These are phyloP conservation scores for Xylaria sp. DNA, from an alignment of 2,329 filamentous ascomycete genomes.

Conservation along the genomic window DNA sequence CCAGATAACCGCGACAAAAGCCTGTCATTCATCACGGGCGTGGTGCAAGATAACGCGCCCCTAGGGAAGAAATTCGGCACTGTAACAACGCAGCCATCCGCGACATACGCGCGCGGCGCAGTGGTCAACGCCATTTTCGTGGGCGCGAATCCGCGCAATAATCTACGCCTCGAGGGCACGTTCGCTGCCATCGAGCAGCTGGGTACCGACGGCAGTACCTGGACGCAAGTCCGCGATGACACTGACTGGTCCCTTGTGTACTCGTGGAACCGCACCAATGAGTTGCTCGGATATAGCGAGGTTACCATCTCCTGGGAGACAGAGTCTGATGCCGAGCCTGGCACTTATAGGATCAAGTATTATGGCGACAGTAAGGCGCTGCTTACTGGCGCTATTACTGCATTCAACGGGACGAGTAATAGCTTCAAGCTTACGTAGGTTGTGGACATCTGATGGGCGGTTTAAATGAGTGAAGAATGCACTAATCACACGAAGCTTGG, in stretches of 20 bases:
- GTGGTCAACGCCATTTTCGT: conserved; percentile 77
- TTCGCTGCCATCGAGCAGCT: conserved; percentile 80
- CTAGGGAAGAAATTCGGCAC: conserved; percentile 77
- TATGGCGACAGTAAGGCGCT: conserved; percentile 83
- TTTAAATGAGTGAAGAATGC: background rate
- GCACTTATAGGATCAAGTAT: conserved; percentile 83
- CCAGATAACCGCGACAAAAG: conserved; percentile 83
- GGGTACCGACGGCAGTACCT: conserved; percentile 57
- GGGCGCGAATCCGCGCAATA: conserved; percentile 90
- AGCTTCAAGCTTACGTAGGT: conserved; percentile 58
- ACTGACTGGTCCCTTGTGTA: conserved; percentile 86
- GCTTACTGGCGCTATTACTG: conserved; percentile 66
- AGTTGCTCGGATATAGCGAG: conserved; percentile 64
- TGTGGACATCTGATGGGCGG: background rate
- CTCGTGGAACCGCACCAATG: conserved; percentile 75
- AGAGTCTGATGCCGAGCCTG: conserved; percentile 66
- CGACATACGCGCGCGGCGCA: conserved; percentile 69
- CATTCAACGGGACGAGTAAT: conserved; percentile 76
- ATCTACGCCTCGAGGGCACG: conserved; percentile 80
- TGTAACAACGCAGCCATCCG: conserved; percentile 65
- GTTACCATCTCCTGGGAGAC: conserved; percentile 86
- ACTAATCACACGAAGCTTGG: background rate
- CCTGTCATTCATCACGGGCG: conserved; percentile 81
- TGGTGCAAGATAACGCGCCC: conserved; percentile 77
- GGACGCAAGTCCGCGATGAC: conserved; percentile 77